Conservation (phyloP, 2,329 filamentous ascomycete genomes). For the Fusarium zealandicum region DNA sequence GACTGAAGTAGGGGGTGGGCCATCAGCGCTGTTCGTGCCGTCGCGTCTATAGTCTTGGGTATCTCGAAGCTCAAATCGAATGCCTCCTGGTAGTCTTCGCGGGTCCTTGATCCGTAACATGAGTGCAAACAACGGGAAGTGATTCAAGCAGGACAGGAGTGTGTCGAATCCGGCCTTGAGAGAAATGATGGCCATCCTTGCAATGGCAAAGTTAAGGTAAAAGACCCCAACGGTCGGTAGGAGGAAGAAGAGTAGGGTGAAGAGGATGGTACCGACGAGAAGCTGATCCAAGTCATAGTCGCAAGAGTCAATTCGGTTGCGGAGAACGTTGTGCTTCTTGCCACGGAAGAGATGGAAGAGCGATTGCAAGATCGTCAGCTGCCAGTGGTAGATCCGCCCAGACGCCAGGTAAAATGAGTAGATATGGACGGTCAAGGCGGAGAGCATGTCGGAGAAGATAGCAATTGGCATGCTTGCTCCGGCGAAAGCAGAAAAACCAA, state of each 20-base stretch:
- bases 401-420: constrained; percentile 98
- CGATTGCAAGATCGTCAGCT: constrained; percentile 93
- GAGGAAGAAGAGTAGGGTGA: constrained; percentile 93
- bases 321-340: constrained; percentile 95
- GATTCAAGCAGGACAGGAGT: constrained; percentile 89
- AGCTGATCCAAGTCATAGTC: constrained; percentile 98
- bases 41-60: constrained; percentile 60
- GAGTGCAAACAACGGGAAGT: constrained; percentile 95
- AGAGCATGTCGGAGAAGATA: constrained; percentile 91
- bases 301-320: constrained; percentile 97
- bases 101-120: constrained; percentile 97
- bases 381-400: constrained; percentile 97
- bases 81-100: constrained; percentile 81
- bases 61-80: constrained; percentile 89
- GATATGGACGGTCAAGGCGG: constrained; percentile 91
- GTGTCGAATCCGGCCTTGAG: constrained; percentile 93
- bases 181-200: constrained; percentile 92
- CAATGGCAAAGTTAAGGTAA: constrained; percentile 93
- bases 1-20: constrained; percentile 75
- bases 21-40: constrained; percentile 50
- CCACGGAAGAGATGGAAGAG: constrained; percentile 98
- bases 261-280: constrained; percentile 93
- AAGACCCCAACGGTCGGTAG: constrained; percentile 95
- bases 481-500: constrained; percentile 93
- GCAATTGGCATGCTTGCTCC: constrained; percentile 97